A percentile compares a stretch with the other conserved stretches of the same genome.
Evolutionary conservation across 192 early-diverging fungal genomes (phyloP).

Genomic region (Coemansia aciculifera): DNA sequence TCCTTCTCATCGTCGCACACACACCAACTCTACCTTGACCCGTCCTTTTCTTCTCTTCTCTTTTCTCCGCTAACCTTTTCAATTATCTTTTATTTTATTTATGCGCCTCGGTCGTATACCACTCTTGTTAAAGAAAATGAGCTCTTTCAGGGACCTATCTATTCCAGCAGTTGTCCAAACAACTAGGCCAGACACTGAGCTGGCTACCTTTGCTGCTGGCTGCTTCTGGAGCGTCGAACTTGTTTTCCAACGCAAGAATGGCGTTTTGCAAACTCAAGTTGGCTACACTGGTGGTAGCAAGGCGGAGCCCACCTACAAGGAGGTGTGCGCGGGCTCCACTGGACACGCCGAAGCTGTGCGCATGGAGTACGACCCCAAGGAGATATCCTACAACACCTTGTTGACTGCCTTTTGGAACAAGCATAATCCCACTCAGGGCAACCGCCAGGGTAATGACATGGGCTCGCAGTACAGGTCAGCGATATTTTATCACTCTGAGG

Average conservation of each 20-base stretch:
- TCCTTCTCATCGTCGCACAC: background rate
- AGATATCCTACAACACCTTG: conserved; percentile 73
- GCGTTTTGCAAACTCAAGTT: conserved; percentile 59
- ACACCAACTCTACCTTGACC: background rate
- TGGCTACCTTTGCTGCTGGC: conserved; percentile 88
- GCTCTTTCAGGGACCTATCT: conserved; percentile 20
- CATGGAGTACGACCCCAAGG: conserved; percentile 69
- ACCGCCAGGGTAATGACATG: conserved; percentile 78
- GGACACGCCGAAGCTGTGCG: conserved; percentile 84
- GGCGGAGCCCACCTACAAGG: conserved; percentile 38
- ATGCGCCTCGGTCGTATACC: conserved; percentile 22
- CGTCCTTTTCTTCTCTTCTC: background rate
- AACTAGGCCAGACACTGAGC: conserved; percentile 23
- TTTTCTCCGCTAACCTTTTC: background rate
- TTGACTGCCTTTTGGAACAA: conserved; percentile 81
- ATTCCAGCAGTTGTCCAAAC: conserved; percentile 31
- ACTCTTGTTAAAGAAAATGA: conserved; percentile 22
- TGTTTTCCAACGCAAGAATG: conserved; percentile 48
- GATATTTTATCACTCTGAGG: conserved; percentile 78
- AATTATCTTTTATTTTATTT: conserved; percentile 4
- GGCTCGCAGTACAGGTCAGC: conserved; percentile 89
- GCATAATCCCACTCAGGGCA: conserved; percentile 86
- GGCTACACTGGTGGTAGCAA: conserved; percentile 65
- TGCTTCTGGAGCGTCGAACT: conserved; percentile 85
- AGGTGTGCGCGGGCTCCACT: conserved; percentile 63